Percentiles rank a stretch among this genome's conserved stretches.
These are phyloP conservation scores for Exserohilum turcica DNA, from an alignment of 2,329 filamentous ascomycete genomes.

Conservation along the genomic window DNA sequence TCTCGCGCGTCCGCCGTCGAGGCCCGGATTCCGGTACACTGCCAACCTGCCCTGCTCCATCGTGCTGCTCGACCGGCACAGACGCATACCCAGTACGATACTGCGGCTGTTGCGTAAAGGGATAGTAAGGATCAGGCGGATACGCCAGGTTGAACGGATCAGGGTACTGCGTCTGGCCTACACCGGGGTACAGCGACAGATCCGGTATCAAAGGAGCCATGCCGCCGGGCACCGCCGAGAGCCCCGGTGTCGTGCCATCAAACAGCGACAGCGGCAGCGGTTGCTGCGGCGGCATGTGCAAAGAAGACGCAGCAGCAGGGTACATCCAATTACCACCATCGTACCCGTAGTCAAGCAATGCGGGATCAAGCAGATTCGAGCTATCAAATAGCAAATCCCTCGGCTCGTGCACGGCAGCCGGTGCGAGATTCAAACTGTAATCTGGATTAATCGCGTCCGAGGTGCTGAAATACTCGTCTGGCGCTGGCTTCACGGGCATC, in stretches of 20 bases:
- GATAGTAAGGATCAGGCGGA: conserved; percentile 7
- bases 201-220: neutral
- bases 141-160: conserved; percentile 5
- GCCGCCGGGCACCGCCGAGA: conserved; percentile 11
- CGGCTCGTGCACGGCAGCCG: too few relatives aligned
- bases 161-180: conserved; percentile 3
- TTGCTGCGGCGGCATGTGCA: too few relatives aligned
- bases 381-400: too few relatives aligned
- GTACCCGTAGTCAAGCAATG: neutral
- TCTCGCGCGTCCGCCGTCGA: neutral
- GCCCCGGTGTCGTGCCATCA: conserved; percentile 5
- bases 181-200: neutral
- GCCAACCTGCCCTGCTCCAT: neutral
- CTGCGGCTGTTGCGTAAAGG: neutral
- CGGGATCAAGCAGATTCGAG: too few relatives aligned
- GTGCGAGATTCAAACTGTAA: too few relatives aligned
- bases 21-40: neutral
- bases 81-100: conserved; percentile 3
- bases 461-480: too few relatives aligned
- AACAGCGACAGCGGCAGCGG: neutral
- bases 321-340: neutral
- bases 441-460: too few relatives aligned
- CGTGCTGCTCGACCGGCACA: neutral
- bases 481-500: too few relatives aligned
- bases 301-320: too few relatives aligned